A percentile compares a stretch with the other conserved stretches of the same genome.
Evolutionary conservation across 2,329 filamentous ascomycete species (phyloP).

Genomic region (Ophiobolus disseminans): DNA sequence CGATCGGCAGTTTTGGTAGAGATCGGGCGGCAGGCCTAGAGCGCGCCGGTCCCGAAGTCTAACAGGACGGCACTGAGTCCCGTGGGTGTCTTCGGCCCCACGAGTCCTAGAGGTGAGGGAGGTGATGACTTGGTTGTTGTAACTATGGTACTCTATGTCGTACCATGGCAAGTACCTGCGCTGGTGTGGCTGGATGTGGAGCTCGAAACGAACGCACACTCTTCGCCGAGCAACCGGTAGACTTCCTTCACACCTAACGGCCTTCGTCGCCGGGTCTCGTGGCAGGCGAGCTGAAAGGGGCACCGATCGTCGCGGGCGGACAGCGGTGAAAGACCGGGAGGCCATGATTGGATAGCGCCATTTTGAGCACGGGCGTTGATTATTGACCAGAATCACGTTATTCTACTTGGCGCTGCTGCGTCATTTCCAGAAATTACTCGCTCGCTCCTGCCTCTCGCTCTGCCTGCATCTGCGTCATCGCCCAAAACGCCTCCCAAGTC

Average conservation of each 20-base stretch:
- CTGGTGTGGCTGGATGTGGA: too few relatives aligned
- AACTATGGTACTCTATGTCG: too few relatives aligned
- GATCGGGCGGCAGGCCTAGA: slow-evolving; percentile 19
- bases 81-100: neutral
- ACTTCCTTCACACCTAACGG: slow-evolving; percentile 5
- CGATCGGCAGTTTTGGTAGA: slow-evolving; percentile 20
- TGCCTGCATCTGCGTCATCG: slow-evolving; percentile 46
- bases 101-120: neutral
- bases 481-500: slow-evolving; percentile 44
- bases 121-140: too few relatives aligned
- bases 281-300: slow-evolving; percentile 31
- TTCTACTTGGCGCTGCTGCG: slow-evolving; percentile 35
- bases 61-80: slow-evolving; percentile 10
- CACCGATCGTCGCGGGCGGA: slow-evolving; percentile 21
- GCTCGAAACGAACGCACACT: too few relatives aligned
- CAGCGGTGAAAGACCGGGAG: slow-evolving; percentile 11
- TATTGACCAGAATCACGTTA: slow-evolving; percentile 39
- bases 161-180: too few relatives aligned
- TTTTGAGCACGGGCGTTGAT: slow-evolving; percentile 11
- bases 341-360: slow-evolving; percentile 16
- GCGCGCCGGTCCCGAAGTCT: slow-evolving; percentile 12
- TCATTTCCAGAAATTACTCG: slow-evolving; percentile 43
- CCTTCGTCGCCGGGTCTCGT: slow-evolving; percentile 17
- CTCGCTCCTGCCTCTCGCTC: slow-evolving; percentile 27
- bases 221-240: neutral